Base-by-base conservation (phyloP, 768 basidiomycete genomes). In the Hypholoma sublateritium region DNA sequence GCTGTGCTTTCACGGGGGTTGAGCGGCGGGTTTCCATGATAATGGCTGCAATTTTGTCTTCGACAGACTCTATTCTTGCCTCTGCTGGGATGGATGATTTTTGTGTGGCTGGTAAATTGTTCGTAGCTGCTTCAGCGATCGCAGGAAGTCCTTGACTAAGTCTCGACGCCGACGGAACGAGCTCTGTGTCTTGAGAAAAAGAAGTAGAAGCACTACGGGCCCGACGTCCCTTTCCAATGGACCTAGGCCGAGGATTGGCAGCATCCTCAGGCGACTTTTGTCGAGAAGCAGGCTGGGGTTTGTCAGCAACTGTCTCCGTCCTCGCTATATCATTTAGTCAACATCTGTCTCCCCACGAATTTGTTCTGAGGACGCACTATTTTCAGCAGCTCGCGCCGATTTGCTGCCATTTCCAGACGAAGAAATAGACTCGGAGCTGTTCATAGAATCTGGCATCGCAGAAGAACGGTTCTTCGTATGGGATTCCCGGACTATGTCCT, bases 41-140 rank as follows among this genome's bases (percentile, higher is more conserved):
- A 13, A 53, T 53, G 21, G 53, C 43, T 17, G 43, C 53, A 19
- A 53, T 53, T n/a, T 53, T 53, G 19, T 53, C 53, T 22, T 53
- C 28, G 28, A 53, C 42, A 2, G 41, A 44, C 34, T 53, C 52
- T 21, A 17, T 32, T 13, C 32, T 44, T 14, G 28, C 11, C 43
- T 16, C 34, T 6, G 19, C 34, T 32, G 21, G 17, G 13, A 12
- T 17, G 35, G 34, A 8, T 13, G 42, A 32, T 1, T 7, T 17
- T 5, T 53, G 32, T 2, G 13, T 3, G 17, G 24, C 34, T 36
- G 28, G 9, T 32, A 9, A 32, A 9, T 32, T 9, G 28, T 2
- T 32, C 28, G 28, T 32, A 9, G 16, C n/a, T 13, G 19, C 14
- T 36, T 53, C 43, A 13, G 25, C 17, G 14, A 53, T 41, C 21